Evolutionary conservation across 164 flowering plant genomes (phyloP).

Genomic region (Vitis amurensis): DNA sequence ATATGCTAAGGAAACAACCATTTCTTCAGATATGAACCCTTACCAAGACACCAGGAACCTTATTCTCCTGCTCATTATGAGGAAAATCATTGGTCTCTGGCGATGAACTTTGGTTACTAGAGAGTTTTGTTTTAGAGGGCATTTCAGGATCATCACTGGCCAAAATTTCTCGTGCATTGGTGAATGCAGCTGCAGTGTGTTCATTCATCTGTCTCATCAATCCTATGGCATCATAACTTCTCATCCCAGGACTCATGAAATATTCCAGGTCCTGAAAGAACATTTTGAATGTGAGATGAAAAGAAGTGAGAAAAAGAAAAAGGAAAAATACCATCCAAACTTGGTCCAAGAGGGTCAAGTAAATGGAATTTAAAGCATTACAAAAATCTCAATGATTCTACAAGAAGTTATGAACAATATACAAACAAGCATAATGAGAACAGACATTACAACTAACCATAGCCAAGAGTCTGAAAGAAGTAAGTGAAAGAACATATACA

Average conservation of each 20-base stretch:
- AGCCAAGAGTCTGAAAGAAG: neutral
- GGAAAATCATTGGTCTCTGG: slow-evolving; percentile 15
- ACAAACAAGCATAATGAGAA: neutral
- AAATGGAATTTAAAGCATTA: neutral
- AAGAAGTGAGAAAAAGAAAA: neutral
- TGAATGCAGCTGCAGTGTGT: slow-evolving; percentile 68
- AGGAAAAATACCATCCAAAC: neutral
- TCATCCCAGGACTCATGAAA: slow-evolving; percentile 70
- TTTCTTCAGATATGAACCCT: too few species aligned
- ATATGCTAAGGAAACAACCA: too few species aligned
- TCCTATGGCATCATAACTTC: slow-evolving; percentile 86
- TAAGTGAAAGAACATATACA: neutral
- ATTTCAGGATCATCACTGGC: slow-evolving; percentile 62
- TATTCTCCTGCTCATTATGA: slow-evolving; percentile 22
- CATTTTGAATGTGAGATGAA: neutral
- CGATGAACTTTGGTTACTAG: neutral
- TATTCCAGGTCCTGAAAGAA: slow-evolving; percentile 68
- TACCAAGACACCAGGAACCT: slow-evolving; percentile 40
- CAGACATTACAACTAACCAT: neutral
- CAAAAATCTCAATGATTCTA: neutral
- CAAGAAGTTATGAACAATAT: neutral
- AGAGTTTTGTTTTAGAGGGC: slow-evolving; percentile 25
- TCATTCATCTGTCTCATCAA: slow-evolving; percentile 82
- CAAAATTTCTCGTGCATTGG: slow-evolving; percentile 76
- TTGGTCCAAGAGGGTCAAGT: neutral